Evolutionary conservation across 129 eudicot genomes (phyloP), one percentile per base, ranked within the genome.

Genomic region (Smallanthus sonchifolius): DNA sequence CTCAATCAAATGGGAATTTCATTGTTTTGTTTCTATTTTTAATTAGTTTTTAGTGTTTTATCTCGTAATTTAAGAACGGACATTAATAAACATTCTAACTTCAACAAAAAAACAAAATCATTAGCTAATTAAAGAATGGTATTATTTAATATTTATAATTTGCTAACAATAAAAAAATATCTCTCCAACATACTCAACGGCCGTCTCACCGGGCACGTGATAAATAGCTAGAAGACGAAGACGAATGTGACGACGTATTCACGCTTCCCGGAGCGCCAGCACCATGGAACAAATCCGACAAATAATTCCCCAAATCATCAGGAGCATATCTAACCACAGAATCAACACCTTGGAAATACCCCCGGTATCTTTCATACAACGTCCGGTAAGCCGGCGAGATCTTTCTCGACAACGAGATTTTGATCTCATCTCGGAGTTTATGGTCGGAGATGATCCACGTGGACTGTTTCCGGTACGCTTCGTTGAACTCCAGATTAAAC

Each of bases 261-360:
- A 47, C 69, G 3, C 84, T 79, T 35, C 76, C 79, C 54, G 80
- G 59, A 45, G 36, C 84, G 15, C 80, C 84, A 16, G 49, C 65
- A 1, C 86, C 88, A 3, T 76, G 77, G 64, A 88, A 86, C 69
- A 93, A 72, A 68, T 93, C 96, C 30, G 89, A 88, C 73, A 95
- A 75, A 67, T 85, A 87, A 81, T 95, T 95, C 1, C 67, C 82
- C 80, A 91, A 70, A 82, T 95, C 97, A 2, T 85, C 92, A 0
- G 99, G 99, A 45, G 92, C 89, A 78, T 55, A 95, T 84, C 84
- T 87, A 55, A 91, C 90, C 42, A 87, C 82, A 0, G 96, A 38
- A 64, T 82, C 88, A 5, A 49, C 44, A 5, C 92, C 97, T 17
- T 57, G 24, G 19, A 77, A 76, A 11, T 15, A 52, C 2, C 45